Evolutionary conservation across 176 grass and related monocot species (phyloP), one percentile per base, ranked within the genome.

Genomic region (Chrysopogon serrulatus): DNA sequence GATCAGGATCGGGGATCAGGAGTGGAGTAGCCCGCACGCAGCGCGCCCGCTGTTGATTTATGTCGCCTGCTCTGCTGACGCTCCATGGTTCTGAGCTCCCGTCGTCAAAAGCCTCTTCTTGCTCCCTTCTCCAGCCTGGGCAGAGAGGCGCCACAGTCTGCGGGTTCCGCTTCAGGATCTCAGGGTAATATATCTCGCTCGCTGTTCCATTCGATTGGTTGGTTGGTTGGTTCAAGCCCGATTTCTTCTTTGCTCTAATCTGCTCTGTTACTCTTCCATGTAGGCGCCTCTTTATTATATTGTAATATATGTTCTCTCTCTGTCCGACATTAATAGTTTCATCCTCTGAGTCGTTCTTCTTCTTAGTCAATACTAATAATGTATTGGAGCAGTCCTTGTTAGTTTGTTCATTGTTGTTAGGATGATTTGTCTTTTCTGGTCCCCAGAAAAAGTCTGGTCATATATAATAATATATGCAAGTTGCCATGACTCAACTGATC

Each of bases 11-110:
- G 44, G 12, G 35, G 56, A 66, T 47, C 59, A 82, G 65, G 9
- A 73, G 73, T 72, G 45, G 79, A 76, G 48, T 68, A 62, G 40
- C 56, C 27, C 62, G 32, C 69, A 39, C 51, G 70, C 37, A 69
- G 10, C 39, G 27, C 37, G 77, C 63, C 47, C 19, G 40, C 66
- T 37, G 21, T 66, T 78, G 80, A 90, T 83, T 79, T 90, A 90
- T 90, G 88, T 90, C 84, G 84, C 28, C 84, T 79, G 68, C 74
- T 79, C 79, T 73, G 45, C 83, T 71, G 57, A 26, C 26, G 39
- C 74, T 90, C 79, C 74, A 90, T 90, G 84, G 73, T 90, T 90
- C 79, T 86, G 88, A 90, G 60, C 88, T 90, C 88, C 47, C 61
- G 9, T 68, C 60, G 82, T 16, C 84, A 79, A 17, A 84, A 79